Conservation (phyloP, 2,329 filamentous ascomycete species). For the Rachicladosporium sp. region DNA sequence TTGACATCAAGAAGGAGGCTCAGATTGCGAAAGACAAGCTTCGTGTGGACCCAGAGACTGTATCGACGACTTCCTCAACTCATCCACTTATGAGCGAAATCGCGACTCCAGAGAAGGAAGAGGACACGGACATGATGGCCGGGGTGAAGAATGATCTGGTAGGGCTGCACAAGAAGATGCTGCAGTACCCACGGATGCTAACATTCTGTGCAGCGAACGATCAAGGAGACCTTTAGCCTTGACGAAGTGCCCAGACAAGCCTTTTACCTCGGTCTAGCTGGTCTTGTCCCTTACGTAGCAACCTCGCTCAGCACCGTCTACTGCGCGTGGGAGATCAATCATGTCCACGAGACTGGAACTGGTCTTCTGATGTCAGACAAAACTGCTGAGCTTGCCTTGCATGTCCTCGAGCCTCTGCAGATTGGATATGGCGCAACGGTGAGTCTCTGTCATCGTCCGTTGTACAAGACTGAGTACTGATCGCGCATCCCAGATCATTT, state of each 20-base stretch:
- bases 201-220: conserved; percentile 28
- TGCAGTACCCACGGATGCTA: conserved; percentile 1
- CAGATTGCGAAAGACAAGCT: conserved; percentile 44
- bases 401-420: conserved; percentile 73
- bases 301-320: conserved; percentile 75
- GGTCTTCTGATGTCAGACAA: conserved; percentile 56
- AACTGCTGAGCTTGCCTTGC: conserved; percentile 58
- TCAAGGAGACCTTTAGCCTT: conserved; percentile 37
- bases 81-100: conserved; percentile 31
- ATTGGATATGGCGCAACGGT: conserved; percentile 81
- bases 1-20: conserved; percentile 44
- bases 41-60: conserved; percentile 46
- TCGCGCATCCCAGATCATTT: conserved; percentile 54
- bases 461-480: neutral
- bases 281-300: conserved; percentile 53
- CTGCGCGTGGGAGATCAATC: conserved; percentile 72
- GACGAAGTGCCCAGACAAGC: conserved; percentile 34
- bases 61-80: conserved; percentile 44
- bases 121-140: conserved; percentile 34
- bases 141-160: conserved; percentile 30
- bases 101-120: conserved; percentile 20
- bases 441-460: conserved; percentile 24
- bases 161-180: conserved; percentile 1
- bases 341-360: conserved; percentile 47
- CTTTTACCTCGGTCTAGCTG: conserved; percentile 39